phyloP scores from a whole-genome alignment of 345 rosid genomes.

The Acer campestre region DNA sequence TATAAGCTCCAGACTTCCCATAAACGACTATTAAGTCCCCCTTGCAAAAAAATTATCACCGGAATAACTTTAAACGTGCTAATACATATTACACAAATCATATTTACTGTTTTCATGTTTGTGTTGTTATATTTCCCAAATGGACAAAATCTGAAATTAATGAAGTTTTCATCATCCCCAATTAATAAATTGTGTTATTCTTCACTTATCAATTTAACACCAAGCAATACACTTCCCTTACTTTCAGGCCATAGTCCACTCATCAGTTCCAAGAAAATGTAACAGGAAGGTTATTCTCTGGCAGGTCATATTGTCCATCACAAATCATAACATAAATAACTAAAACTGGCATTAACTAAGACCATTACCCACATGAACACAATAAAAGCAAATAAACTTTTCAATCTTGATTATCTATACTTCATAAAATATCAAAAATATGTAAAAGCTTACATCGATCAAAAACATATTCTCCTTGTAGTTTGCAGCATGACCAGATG shows the following conservation, averaged over 20 bases:
- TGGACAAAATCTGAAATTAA: background rate
- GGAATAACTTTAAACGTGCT: background rate
- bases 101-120: background rate
- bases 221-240: background rate
- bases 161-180: background rate
- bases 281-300: background rate
- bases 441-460: conserved; percentile 63
- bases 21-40: background rate
- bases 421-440: background rate
- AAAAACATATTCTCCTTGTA: conserved; percentile 97
- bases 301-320: background rate
- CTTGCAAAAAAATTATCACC: background rate
- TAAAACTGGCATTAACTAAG: background rate
- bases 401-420: background rate
- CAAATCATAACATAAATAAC: background rate
- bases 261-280: background rate
- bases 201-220: background rate
- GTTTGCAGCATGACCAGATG: conserved; percentile 93
- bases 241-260: background rate
- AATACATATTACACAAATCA: background rate
- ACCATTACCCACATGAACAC: background rate
- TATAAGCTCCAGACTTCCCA: background rate
- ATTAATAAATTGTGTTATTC: background rate
- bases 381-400: background rate
- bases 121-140: background rate